Base-by-base conservation (phyloP, 2,329 filamentous ascomycete species). In the Aspergillus chevalieri region DNA sequence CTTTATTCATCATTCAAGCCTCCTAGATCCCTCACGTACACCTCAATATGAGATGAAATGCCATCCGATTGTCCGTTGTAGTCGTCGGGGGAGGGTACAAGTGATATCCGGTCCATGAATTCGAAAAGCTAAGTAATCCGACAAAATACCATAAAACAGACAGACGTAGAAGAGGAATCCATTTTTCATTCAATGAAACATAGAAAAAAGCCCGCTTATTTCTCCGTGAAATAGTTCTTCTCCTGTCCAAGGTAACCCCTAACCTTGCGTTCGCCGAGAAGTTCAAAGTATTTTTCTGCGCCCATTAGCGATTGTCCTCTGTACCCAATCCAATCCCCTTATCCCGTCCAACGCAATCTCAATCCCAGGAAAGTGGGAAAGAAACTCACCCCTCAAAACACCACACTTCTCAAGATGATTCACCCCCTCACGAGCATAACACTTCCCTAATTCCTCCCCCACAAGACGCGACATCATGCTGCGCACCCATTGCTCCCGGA, bases 361-460 rank as follows among this genome's bases (percentile, higher is more conserved):
- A 2, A 30, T 4, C 14, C 42, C 6, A 6, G n/a, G 12, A 43
- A 24, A 47, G 43, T 39, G 47, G 21, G 6, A 22, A 49, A 46
- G 34, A 50, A 44, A 69, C 78, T 65, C 67, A 85, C 82, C 82
- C 78, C 82, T 76, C 70, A 85, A 69, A 64, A 77, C 74, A 58
- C 80, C 82, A 64, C 82, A 85, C 70, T 84, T 85, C 76, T 85
- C 81, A 60, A 85, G 66, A 67, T 85, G 82, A 63, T 85, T 85
- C 47, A 84, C 80, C 7, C 82, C 82, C 70, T 85, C 81, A 51
- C 77, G 71, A 57, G 74, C 71, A 70, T 85, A 85, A 71, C 82
- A 85, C 72, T 83, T 84, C 58, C 79, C 79, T 77, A 85, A 74
- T 71, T 85, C 82, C 65, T 85, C 80, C 42, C 81, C 71, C 45